A percentile compares a stretch with the other conserved stretches of the same genome.
Conservation (phyloP, 805 yeast genomes). For the Saccharomycopsis microspora region DNA sequence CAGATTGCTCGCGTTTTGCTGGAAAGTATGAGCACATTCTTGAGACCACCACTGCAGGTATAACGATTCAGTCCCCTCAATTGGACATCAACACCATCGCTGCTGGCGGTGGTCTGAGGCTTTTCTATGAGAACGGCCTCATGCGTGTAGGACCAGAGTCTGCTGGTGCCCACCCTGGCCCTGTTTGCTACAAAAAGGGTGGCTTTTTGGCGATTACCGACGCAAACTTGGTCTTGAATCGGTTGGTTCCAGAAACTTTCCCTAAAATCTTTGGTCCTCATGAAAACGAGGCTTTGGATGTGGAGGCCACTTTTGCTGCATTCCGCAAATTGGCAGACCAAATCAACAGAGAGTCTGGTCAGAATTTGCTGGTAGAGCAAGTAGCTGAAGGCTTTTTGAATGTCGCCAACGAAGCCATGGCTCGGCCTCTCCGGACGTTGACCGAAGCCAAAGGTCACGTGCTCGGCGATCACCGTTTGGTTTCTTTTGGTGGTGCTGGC, state of each 20-base stretch:
- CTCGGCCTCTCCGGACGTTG: slow-evolving; percentile 76
- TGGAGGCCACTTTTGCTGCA: slow-evolving; percentile 34
- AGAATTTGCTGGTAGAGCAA: slow-evolving; percentile 42
- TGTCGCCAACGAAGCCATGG: slow-evolving; percentile 84
- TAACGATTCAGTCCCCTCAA: slow-evolving; percentile 77
- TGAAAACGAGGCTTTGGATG: slow-evolving; percentile 61
- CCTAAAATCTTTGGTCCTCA: slow-evolving; percentile 79
- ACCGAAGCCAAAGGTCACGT: slow-evolving; percentile 79
- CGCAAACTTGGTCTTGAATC: slow-evolving; percentile 65
- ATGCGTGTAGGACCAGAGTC: slow-evolving; percentile 81
- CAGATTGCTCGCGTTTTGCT: slow-evolving; percentile 70
- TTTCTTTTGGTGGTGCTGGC: slow-evolving; percentile 89
- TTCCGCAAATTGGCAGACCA: slow-evolving; percentile 41
- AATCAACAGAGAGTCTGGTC: slow-evolving; percentile 38
- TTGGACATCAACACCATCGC: slow-evolving; percentile 74
- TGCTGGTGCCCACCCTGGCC: slow-evolving; percentile 85
- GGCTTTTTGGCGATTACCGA: slow-evolving; percentile 82
- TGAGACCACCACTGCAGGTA: slow-evolving; percentile 77
- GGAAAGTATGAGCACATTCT: slow-evolving; percentile 70
- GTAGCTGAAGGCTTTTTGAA: slow-evolving; percentile 73
- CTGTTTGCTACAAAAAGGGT: slow-evolving; percentile 68
- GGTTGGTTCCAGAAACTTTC: slow-evolving; percentile 62
- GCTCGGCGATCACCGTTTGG: slow-evolving; percentile 54
- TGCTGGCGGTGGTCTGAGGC: slow-evolving; percentile 73
- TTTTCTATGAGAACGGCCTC: slow-evolving; percentile 58